Conservation (phyloP, 257 asterid genomes). For the Solanum corneliomulleri region DNA sequence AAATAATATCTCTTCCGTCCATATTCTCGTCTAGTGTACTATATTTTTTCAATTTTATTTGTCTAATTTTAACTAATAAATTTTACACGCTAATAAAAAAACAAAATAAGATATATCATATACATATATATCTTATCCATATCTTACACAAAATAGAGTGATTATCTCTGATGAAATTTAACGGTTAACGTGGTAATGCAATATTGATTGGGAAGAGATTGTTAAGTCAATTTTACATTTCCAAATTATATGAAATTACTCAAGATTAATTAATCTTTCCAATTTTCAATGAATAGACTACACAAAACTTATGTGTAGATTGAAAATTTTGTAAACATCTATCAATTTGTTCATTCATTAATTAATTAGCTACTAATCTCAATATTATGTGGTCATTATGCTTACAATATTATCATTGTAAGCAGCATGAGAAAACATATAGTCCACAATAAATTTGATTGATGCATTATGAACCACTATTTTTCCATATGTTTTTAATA, state of each 20-base stretch:
- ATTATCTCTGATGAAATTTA: background rate
- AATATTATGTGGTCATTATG: background rate
- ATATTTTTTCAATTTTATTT: no score
- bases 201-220: background rate
- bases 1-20: background rate
- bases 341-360: background rate
- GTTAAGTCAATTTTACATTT: background rate
- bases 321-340: background rate
- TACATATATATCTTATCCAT: no score
- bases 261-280: background rate
- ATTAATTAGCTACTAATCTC: background rate
- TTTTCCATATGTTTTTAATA: background rate
- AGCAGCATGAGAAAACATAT: no score
- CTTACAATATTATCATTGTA: background rate
- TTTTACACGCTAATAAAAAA: no score
- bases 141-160: no score
- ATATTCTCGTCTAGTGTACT: no score
- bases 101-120: background rate
- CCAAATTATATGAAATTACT: background rate
- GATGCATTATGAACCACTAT: no score
- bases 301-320: background rate
- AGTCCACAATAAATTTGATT: no score
- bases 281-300: background rate
- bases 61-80: accelerated
- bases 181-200: background rate